A percentile compares a stretch with the other conserved stretches of the same genome.
Evolutionary conservation across 148 eudicot genomes (phyloP).

Genomic region (Dianthus caryophyllus): DNA sequence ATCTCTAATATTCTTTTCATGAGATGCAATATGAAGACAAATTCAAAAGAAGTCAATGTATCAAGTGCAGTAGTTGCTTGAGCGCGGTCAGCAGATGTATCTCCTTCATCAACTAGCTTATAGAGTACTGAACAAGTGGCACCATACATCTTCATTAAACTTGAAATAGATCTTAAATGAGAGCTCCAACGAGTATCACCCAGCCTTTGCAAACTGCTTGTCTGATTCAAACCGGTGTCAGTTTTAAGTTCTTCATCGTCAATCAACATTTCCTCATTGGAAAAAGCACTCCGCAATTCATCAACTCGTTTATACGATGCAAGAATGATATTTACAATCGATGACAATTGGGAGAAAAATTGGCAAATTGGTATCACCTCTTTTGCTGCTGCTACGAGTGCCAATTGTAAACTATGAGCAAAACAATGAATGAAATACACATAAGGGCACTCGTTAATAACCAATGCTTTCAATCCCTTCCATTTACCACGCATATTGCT

Average conservation of each 20-base stretch:
- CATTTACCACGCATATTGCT: too few species aligned
- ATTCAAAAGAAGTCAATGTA: too few species aligned
- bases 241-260: neutral
- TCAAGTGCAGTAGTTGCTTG: too few species aligned
- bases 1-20: too few species aligned
- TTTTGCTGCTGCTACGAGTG: neutral
- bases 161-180: neutral
- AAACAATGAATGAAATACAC: too few species aligned
- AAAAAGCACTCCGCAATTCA: neutral
- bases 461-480: too few species aligned
- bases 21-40: too few species aligned
- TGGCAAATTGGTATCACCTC: neutral
- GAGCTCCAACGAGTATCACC: slow-evolving; percentile 9
- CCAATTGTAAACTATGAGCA: too few species aligned
- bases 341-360: neutral
- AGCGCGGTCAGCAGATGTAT: neutral
- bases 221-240: neutral
- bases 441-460: too few species aligned
- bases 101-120: neutral
- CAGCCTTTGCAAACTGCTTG: too few species aligned
- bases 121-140: neutral
- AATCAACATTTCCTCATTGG: neutral
- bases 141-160: neutral
- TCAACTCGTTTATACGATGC: slow-evolving; percentile 3
- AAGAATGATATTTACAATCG: neutral